These are phyloP conservation scores for Nissolia schottii DNA, from an alignment of 306 rosid species.

Conservation along the genomic window DNA sequence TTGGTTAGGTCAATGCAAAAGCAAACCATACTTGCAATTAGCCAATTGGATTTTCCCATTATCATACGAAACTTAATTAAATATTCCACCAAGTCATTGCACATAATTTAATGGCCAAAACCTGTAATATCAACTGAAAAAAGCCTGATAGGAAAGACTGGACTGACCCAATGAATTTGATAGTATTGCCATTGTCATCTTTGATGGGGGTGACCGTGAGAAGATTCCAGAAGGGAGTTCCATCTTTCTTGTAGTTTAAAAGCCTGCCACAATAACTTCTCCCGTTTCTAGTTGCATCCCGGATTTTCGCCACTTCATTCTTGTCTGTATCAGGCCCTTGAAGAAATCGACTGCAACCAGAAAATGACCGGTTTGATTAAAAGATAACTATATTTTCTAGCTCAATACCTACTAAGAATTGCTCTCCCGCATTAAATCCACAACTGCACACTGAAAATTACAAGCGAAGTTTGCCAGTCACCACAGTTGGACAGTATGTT, in stretches of 20 bases:
- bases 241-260: slow-evolving; percentile 89
- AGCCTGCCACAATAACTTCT: slow-evolving; percentile 78
- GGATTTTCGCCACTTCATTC: slow-evolving; percentile 70
- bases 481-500: background rate
- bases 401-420: background rate
- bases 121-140: background rate
- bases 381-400: background rate
- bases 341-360: slow-evolving; percentile 85
- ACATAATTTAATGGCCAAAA: background rate
- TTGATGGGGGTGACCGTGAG: slow-evolving; percentile 87
- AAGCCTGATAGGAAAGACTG: background rate
- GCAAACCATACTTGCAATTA: background rate
- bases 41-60: background rate
- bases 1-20: background rate
- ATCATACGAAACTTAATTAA: background rate
- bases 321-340: slow-evolving; percentile 86
- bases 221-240: slow-evolving; percentile 94
- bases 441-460: background rate
- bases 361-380: slow-evolving; percentile 5
- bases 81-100: background rate
- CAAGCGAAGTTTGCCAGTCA: background rate
- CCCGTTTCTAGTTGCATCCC: slow-evolving; percentile 69
- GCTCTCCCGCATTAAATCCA: background rate
- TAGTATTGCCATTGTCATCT: slow-evolving; percentile 60
- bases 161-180: slow-evolving; percentile 84